phyloP scores from a whole-genome alignment of 176 grass and related monocot species.

The Aegilops speltoides region DNA sequence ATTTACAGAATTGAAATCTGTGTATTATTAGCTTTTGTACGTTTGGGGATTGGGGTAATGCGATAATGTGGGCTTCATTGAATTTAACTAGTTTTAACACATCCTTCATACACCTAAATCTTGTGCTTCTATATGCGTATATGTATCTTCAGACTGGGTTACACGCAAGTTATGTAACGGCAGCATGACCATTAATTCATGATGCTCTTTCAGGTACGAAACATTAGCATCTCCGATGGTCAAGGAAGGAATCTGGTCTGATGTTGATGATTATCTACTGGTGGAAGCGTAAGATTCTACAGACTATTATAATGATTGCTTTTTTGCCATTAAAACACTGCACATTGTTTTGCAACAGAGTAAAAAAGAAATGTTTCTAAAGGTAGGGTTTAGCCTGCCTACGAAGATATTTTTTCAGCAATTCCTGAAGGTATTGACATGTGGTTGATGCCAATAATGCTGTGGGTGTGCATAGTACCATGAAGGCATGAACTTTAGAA shows the following conservation, averaged over 20 bases:
- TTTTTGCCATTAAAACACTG: constrained; percentile 8
- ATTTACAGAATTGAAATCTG: neutral
- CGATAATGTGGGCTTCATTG: neutral
- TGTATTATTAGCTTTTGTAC: neutral
- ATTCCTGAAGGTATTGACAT: neutral
- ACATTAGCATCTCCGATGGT: constrained; percentile 72
- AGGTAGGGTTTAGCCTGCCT: neutral
- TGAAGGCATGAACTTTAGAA: neutral
- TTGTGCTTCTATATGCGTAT: constrained; percentile 4
- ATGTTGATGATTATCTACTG: constrained; percentile 67
- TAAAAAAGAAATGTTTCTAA: neutral
- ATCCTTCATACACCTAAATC: constrained; percentile 8
- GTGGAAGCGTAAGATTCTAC: constrained; percentile 64
- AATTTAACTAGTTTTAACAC: neutral
- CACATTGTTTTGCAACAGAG: neutral
- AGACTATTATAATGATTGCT: neutral
- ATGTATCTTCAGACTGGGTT: constrained; percentile 16
- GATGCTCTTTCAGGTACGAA: constrained; percentile 49
- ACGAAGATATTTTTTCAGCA: neutral
- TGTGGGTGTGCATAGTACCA: neutral
- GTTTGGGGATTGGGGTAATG: neutral
- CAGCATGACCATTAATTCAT: constrained; percentile 3
- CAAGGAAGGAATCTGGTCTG: constrained; percentile 50
- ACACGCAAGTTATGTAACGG: neutral
- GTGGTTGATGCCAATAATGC: neutral